A percentile compares a stretch with the other conserved stretches of the same genome.
These are phyloP conservation scores for Pezicula rhizophila DNA, from an alignment of 2,329 filamentous ascomycete species.

Conservation along the genomic window DNA sequence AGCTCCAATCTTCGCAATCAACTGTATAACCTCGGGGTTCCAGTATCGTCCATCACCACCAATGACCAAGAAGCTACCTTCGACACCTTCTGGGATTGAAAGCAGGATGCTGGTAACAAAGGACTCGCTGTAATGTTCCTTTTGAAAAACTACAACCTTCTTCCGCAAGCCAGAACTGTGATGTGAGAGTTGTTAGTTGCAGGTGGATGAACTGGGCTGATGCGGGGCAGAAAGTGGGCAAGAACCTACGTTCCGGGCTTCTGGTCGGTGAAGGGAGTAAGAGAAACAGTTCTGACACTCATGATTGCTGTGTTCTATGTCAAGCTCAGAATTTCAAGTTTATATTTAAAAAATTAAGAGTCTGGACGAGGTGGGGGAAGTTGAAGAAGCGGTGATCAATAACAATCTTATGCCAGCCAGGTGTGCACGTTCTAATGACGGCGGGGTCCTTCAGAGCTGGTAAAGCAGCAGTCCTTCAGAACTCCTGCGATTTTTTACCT, in stretches of 20 bases:
- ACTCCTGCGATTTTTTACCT: no score
- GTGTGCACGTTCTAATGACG: background rate
- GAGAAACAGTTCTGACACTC: constrained; percentile 71
- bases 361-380: constrained; percentile 4
- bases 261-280: constrained; percentile 88
- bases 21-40: constrained; percentile 93
- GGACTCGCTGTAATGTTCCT: constrained; percentile 90
- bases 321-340: constrained; percentile 5
- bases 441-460: background rate
- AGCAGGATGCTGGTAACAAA: constrained; percentile 92
- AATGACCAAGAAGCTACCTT: constrained; percentile 83
- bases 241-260: constrained; percentile 94
- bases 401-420: background rate
- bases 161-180: constrained; percentile 92
- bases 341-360: constrained; percentile 4
- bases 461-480: no score
- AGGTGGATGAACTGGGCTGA: constrained; percentile 21
- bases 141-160: constrained; percentile 96
- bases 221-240: constrained; percentile 19
- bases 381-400: constrained; percentile 3
- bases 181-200: constrained; percentile 9
- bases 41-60: constrained; percentile 95
- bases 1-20: constrained; percentile 94
- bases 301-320: constrained; percentile 41
- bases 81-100: constrained; percentile 88